Evolutionary conservation across 2,329 filamentous ascomycete species (phyloP), one percentile per base, ranked within the genome.

Genomic region (Colletotrichum endophyticum): DNA sequence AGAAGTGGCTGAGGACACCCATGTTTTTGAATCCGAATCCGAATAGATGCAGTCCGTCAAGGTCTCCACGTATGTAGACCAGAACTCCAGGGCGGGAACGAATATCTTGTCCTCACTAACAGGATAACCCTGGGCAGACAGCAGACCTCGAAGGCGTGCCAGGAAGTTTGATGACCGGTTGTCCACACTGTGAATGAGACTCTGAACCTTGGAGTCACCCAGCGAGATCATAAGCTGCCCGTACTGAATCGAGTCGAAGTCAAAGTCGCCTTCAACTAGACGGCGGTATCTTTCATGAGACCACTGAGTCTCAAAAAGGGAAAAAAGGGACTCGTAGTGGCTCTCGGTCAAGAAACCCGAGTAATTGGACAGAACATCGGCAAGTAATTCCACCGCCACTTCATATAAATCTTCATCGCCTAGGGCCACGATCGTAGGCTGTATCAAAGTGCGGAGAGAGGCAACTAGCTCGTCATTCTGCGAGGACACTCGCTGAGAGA

Each of bases 31-130:
- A 6, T 84, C 82, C 6, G 85, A 84, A 28, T 89, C 87, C 2
- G 89, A 88, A 76, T 88, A 91, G 62, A 90, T 85, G 12, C 85
- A 87, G 81, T 92, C 94, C 76, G 88, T 91, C 87, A 92, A 88
- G 15, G 91, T 91, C 84, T 96, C 95, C 8, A 95, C 91, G 81
- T 93, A 95, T 1, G 91, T 93, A 22, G 91, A 93, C 95, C 95
- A 97, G 82, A 97, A 96, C 80, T 97, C 95, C 16, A 96, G 88
- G 1, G 93, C 91, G 2, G 92, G 91, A 1, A 94, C 91, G 72
- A 95, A 96, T 13, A 96, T 91, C 78, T 92, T 92, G 80, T 97
- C 94, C 72, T 96, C 94, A 6, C 90, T 90, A 2, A 93, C 92
- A 2, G 94, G 91, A 79, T 92, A 90, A 3, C 95, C 94, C 15